Evolutionary conservation across 2,329 filamentous ascomycete genomes (phyloP), one percentile per base, ranked within the genome.

Genomic region (Fusarium agapanthi): DNA sequence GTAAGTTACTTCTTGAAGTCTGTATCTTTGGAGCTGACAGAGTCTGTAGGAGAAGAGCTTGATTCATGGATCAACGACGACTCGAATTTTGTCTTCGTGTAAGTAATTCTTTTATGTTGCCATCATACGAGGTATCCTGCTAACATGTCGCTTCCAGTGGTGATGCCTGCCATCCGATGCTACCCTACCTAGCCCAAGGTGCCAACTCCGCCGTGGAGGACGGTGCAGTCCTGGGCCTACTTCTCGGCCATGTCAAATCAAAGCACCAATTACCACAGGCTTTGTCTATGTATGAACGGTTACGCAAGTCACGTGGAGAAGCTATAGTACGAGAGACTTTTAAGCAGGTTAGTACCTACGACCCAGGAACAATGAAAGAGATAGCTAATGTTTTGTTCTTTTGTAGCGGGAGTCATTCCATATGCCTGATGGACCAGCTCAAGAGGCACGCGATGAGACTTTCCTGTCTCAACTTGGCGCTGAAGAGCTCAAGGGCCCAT

Each of bases 201-300:
- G 91, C 91, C 20, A 92, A 92, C 76, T 90, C 87, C 1, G 88
- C 88, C 1, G 83, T 93, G 3, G 91, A 93, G 76, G 91, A 93
- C 59, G 91, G 90, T 0, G 90, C 90, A 0, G 89, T 91, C 0
- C 80, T 93, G 0, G 91, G 91, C 1, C 82, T 85, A 2, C 75
- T 92, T 3, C 80, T 93, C 0, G 86, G 86, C 0, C 82, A 85
- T 6, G 81, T 91, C 15, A 80, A 82, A 38, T 79, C 78, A 1
- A 85, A 83, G 51, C 81, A 85, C 0, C 83, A 87, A 34, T 65
- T 90, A 4, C 83, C 84, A 0, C 80, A 83, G n/a, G 84, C 82
- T 0, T 76, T 86, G 24, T 75, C 74, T 32, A 73, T 85, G 64
- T 88, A 88, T 74, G 81, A 88, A 61, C 75, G 76, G 18, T 68